Conservation (phyloP, 176 grass and related monocot genomes). For the Paspalum notatum region DNA sequence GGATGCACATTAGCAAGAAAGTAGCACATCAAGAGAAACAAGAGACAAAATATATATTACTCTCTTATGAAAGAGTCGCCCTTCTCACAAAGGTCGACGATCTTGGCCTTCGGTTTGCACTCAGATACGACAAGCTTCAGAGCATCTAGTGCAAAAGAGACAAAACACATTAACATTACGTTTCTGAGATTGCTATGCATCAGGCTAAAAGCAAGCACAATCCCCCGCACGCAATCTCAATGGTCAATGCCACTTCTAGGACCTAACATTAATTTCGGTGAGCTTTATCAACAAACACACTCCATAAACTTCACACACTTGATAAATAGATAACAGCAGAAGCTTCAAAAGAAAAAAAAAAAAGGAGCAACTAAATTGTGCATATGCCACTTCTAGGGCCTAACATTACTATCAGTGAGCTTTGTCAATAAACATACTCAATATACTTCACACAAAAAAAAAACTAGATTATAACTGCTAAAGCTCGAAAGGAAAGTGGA, state of each 20-base stretch:
- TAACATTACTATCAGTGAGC: too few relatives aligned
- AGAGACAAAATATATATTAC: conserved; percentile 44
- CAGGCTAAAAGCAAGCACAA: not conserved
- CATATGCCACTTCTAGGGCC: too few relatives aligned
- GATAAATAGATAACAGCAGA: not conserved
- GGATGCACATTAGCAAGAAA: conserved; percentile 36
- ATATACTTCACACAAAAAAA: too few relatives aligned
- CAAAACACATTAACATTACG: not conserved
- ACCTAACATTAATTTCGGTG: too few relatives aligned
- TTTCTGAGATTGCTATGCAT: not conserved
- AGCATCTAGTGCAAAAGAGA: conserved; percentile 59
- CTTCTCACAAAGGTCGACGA: conserved; percentile 94
- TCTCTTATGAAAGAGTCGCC: conserved; percentile 89
- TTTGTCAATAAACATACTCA: too few relatives aligned
- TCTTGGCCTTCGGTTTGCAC: conserved; percentile 95
- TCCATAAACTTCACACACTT: too few relatives aligned
- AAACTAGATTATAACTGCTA: too few relatives aligned
- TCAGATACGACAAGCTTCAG: conserved; percentile 72
- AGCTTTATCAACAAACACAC: not conserved
- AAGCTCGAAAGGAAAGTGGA: too few relatives aligned
- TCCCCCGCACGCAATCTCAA: not conserved
- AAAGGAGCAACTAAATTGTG: not conserved
- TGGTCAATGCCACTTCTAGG: too few relatives aligned
- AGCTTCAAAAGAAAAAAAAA: not conserved
- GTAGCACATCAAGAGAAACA: not conserved